Base-by-base conservation (phyloP, 2,329 filamentous ascomycete species). In the Massarina eburnea region DNA sequence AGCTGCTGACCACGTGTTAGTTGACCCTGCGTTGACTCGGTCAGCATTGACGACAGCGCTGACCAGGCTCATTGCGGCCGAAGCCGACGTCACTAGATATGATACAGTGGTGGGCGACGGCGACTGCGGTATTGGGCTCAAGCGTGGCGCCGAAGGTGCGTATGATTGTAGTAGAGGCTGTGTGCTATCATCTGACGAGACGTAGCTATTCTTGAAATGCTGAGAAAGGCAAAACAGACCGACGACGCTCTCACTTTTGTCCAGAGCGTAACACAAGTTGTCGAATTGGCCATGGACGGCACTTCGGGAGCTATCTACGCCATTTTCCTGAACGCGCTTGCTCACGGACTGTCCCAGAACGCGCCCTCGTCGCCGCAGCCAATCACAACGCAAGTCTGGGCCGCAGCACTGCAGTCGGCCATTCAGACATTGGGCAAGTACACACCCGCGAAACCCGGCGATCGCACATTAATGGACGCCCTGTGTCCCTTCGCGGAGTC, bases 401-500 rank as follows among this genome's bases (percentile, higher is more conserved):
- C 84, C 3, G 74, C 79, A 24, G 91, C 91, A 1, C 76, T 96
- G 12, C 76, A 84, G 52, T 79, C 83, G 57, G 88, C 89, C 42
- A 82, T 86, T 35, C 52, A 67, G 34, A 49, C 66, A 22, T 75
- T 99, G 46, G 81, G 79, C 27, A 87, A 80, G 63, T 97, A 97
- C 71, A 99, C 94, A 2, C 91, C 92, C 1, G 94, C 94, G 1
- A 83, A 86, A 42, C 86, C 87, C 0, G 94, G 94, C 21, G 94
- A 99, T 67, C 81, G 94, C 40, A 99, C 94, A 0, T 75, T 97
- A 27, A 81, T 97, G 26, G 94, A 99, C 71, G 91, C 92, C 1
- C 76, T 99, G 39, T 82, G 88, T 51, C 94, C 94, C 1, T 99
- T 97, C 66, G 85, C 95, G 41, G 81, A 89, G 34, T 81, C 79